Evolutionary conservation across 106 monocot species (phyloP).

Genomic region (Alisma plantagoaquatica): DNA sequence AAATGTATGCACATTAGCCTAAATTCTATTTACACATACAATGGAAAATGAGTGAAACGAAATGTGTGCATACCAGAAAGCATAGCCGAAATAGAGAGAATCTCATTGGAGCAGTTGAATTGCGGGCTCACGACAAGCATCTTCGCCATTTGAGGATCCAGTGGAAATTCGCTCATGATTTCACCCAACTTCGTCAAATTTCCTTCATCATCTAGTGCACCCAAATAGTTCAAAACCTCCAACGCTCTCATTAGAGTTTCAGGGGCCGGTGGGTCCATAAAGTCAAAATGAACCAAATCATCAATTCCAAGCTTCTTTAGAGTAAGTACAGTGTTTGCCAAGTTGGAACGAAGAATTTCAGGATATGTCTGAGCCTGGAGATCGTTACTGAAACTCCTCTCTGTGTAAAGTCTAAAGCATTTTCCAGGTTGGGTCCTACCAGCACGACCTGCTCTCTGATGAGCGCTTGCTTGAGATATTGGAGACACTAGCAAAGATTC

Average conservation of each 20-base stretch:
- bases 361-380: constrained; percentile 30
- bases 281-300: constrained; percentile 31
- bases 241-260: constrained; percentile 28
- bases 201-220: constrained; percentile 28
- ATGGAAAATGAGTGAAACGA: background rate
- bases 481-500: constrained; percentile 25
- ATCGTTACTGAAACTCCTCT: constrained; percentile 22
- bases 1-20: too few relatives aligned
- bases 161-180: constrained; percentile 29
- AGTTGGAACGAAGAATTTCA: constrained; percentile 28
- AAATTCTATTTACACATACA: too few relatives aligned
- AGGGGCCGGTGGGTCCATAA: constrained; percentile 30
- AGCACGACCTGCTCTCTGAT: constrained; percentile 25
- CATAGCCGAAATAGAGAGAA: constrained; percentile 26
- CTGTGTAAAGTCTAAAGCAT: constrained; percentile 26
- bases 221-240: constrained; percentile 27
- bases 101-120: constrained; percentile 29
- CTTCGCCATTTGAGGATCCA: constrained; percentile 29
- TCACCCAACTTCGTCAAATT: constrained; percentile 24
- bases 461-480: constrained; percentile 29
- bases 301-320: constrained; percentile 28
- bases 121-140: constrained; percentile 24
- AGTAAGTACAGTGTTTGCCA: constrained; percentile 25
- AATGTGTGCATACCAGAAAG: constrained; percentile 15
- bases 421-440: constrained; percentile 31